Evolutionary conservation across 352 stramenopile species (phyloP), one percentile per base, ranked within the genome.

Genomic region (Phytophthora palmivora): DNA sequence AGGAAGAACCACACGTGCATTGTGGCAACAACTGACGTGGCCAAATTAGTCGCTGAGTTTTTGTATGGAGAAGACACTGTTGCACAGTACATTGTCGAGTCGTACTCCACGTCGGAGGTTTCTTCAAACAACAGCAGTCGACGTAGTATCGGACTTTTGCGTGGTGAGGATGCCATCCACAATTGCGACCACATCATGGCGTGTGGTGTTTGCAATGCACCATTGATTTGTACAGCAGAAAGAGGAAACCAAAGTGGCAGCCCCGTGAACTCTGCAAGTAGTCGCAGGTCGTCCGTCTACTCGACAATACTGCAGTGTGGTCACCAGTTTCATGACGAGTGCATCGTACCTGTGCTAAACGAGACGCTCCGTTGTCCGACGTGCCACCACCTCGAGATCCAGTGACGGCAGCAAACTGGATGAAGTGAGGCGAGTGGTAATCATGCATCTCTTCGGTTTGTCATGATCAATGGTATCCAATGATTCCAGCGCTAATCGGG

Each of bases 311-410:
- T 82, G 34, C 50, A 67, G 41, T 77, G 70, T 42, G 73, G 70
- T 45, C 67, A 76, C 33, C 56, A 72, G 41, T 76, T 76, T 26
- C 63, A 73, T 48, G 67, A 76, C 57, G 67, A 82, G 62, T 82
- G 73, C 62, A 79, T 77, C 44, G 53, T 82, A 7, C 66, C 62
- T 8, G 62, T 72, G 7, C 52, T 82, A 15, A 75, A 82, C 57
- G 49, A 70, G 22, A 67, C 60, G 28, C 45, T 82, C 42, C 44
- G 55, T 19, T 82, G 73, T 18, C 73, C 70, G 26, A 66, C 55
- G 0, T 79, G 73, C 34, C 36, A 67, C 41, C 54, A 70, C 68
- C 38, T 67, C n/a, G 64, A 77, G 59, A 69, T 77, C 28, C 32
- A 74, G 38, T 70, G 49, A 47, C 19, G 12, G 18, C 28, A 3